Evolutionary conservation across 495 filamentous ascomycete genomes (phyloP).

Genomic region (Glonium stellatum): DNA sequence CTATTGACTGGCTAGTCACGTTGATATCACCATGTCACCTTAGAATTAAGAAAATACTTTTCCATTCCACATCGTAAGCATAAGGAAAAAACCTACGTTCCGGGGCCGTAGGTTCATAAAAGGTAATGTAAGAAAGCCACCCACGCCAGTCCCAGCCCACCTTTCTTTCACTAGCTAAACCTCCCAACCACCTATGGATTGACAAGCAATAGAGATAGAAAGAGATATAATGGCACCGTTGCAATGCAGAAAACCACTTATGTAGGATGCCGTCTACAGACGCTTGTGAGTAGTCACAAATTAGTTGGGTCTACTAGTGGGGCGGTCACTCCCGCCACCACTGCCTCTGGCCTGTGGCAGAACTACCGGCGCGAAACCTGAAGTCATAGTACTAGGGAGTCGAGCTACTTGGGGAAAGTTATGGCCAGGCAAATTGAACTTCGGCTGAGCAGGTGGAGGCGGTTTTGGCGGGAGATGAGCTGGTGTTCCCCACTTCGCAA

Average conservation of each 20-base stretch:
- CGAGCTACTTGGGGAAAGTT: slow-evolving; percentile 12
- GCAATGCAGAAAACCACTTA: not conserved
- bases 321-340: not conserved
- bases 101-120: not conserved
- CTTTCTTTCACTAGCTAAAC: not conserved
- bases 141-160: not conserved
- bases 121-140: not conserved
- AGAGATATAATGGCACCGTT: not conserved
- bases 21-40: not conserved
- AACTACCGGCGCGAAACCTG: not conserved
- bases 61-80: not conserved
- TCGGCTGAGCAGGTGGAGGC: slow-evolving; percentile 32
- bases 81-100: not conserved
- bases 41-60: not conserved
- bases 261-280: not conserved
- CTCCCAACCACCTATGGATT: not conserved
- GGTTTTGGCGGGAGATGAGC: slow-evolving; percentile 41
- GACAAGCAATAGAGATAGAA: not conserved
- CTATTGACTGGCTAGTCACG: not conserved
- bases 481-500: slow-evolving; percentile 41
- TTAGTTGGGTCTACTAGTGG: not conserved
- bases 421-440: slow-evolving; percentile 21
- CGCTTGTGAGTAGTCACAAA: not conserved
- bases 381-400: slow-evolving; percentile 3
- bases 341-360: not conserved